Base-by-base conservation (phyloP, 2,329 filamentous ascomycete genomes). In the Cladophialophora chaetospira region DNA sequence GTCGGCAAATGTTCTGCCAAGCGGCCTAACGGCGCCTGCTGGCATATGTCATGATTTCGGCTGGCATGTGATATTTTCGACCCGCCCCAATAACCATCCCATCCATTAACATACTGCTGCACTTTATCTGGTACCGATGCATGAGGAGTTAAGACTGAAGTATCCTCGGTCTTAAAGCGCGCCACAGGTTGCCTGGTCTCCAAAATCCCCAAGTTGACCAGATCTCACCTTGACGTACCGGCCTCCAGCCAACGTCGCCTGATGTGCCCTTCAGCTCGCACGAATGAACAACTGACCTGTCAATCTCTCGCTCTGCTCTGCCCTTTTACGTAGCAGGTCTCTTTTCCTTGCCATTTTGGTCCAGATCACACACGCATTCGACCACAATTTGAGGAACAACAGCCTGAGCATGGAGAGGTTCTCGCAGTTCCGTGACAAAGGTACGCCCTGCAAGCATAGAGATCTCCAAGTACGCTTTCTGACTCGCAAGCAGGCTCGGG, bases 351-450 rank as follows among this genome's bases (percentile, higher is more conserved):
- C 13, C 13, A 40, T 4, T 50, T 29, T 50, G 36, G 1, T 10
- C 23, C 26, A 13, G 11, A 17, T 15, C 23, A 25, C 11, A 44
- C 23, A 50, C 44, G 21, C 38, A n/a, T 35, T 29, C 40, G 31
- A 35, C 43, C 23, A 15, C n/a, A 10, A 21, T 44, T 35, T n/a
- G 15, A 40, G 53, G 58, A 46, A 26, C 53, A 19, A 23, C 26
- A 13, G 6, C 17, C 21, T 44, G 26, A 40, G 19, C 31, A 97
- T 97, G 92, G 92, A 97, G 79, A 96, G 95, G 73, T 97, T 90
- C 73, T 93, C 89, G 55, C 91, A 96, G 72, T 97, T 90, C 70
- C 87, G 92, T 67, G 92, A 97, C 75, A 85, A 88, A 84, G 91
- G 91, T 89, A 78, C 63, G 70, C 60, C 17, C 56, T 56, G 48